Percentiles rank a stretch among this genome's conserved stretches.
Conservation (phyloP, 805 yeast species). For the Ogataea trehaloabstinens region DNA sequence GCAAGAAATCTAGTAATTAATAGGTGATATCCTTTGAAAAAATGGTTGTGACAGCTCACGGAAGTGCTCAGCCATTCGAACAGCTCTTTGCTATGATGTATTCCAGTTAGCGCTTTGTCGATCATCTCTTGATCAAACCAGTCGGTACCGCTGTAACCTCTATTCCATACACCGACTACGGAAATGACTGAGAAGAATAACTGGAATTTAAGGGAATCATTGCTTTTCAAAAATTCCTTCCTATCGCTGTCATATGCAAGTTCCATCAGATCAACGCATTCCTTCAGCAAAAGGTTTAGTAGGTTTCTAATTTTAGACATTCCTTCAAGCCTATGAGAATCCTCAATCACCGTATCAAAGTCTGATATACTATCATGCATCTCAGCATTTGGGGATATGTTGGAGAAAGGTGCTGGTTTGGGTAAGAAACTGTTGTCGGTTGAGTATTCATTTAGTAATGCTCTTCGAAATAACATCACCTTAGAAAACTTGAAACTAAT, state of each 20-base stretch:
- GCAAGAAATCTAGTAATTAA: conserved; percentile 6
- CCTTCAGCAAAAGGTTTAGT: neutral
- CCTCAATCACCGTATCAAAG: neutral
- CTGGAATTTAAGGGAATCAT: neutral
- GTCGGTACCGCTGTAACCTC: conserved; percentile 8
- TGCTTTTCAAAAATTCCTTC: conserved; percentile 1
- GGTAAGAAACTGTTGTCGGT: conserved; percentile 7
- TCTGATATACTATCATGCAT: neutral
- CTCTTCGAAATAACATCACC: conserved; percentile 26
- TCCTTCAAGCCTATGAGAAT: neutral
- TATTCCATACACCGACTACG: conserved; percentile 7
- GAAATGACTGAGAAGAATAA: conserved; percentile 10
- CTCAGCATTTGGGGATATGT: conserved; percentile 1
- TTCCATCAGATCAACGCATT: conserved; percentile 1
- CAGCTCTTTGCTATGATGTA: conserved; percentile 4
- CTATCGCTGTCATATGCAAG: conserved; percentile 1
- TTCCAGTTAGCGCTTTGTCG: conserved; percentile 1
- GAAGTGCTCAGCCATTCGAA: conserved; percentile 7
- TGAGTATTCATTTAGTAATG: conserved; percentile 12
- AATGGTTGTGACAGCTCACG: conserved; percentile 7
- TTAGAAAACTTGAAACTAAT: conserved; percentile 20
- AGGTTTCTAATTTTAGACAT: neutral
- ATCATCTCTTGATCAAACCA: conserved; percentile 5
- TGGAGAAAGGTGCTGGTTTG: conserved; percentile 2
- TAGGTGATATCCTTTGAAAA: conserved; percentile 8